Conservation (phyloP, 257 asterid species). For the Nicotiana tomentosiformis region DNA sequence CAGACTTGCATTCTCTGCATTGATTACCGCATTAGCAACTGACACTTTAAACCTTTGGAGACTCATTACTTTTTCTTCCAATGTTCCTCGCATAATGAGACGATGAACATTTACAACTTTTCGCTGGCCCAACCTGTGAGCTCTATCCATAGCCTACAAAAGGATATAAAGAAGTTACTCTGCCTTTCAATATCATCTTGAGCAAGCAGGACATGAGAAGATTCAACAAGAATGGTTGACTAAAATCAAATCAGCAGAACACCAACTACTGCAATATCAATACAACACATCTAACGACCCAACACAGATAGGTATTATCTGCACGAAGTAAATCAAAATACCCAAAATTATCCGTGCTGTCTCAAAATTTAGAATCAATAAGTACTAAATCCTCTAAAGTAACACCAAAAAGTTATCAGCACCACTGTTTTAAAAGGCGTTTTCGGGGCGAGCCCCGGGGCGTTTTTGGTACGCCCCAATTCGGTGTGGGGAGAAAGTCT, state of each 20-base stretch:
- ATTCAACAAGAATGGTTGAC: not conserved
- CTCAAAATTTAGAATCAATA: not conserved
- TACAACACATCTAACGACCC: not conserved
- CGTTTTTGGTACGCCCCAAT: too few relatives aligned
- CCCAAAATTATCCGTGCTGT: not conserved
- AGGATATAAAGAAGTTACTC: not conserved
- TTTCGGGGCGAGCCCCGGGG: too few relatives aligned
- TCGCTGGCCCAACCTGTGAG: slow-evolving; percentile 94
- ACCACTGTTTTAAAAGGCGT: not conserved
- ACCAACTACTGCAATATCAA: not conserved
- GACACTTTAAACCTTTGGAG: slow-evolving; percentile 97
- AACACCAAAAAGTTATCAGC: not conserved
- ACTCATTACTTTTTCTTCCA: slow-evolving; percentile 99
- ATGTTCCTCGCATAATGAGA: slow-evolving; percentile 96
- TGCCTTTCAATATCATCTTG: not conserved
- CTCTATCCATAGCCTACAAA: slow-evolving; percentile 99
- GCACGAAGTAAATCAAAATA: not conserved
- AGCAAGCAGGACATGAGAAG: slow-evolving; percentile 3
- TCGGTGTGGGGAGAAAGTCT: too few relatives aligned
- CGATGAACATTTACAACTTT: slow-evolving; percentile 97
- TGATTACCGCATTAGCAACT: slow-evolving; percentile 89
- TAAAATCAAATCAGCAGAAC: not conserved
- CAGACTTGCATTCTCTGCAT: slow-evolving; percentile 92
- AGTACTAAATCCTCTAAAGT: not conserved
- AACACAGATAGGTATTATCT: not conserved